A percentile compares a stretch with the other conserved stretches of the same genome.
Conservation (phyloP, 164 flowering plant species). For the Vitis vinifera region ASM3070453v1 NC_081812.1:17648501-17649000, state of each 20-base stretch:
- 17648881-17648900: conserved; percentile 49
- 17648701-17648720: conserved; percentile 40
- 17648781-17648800: conserved; percentile 58
- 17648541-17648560: conserved; percentile 63
- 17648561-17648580: conserved; percentile 38
- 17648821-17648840: conserved; percentile 73
- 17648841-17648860: conserved; percentile 47
- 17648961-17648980: conserved; percentile 25
- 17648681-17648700: conserved; percentile 64
- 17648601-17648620: conserved; percentile 91
- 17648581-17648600: conserved; percentile 51
- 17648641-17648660: conserved; percentile 41
- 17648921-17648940: conserved; percentile 17
- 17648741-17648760: conserved; percentile 48
- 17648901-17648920: conserved; percentile 24
- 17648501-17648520: conserved; percentile 52
- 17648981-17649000: conserved; percentile 46
- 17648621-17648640: conserved; percentile 61
- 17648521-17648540: conserved; percentile 77
- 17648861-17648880: conserved; percentile 55
- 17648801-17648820: conserved; percentile 50
- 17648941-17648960: conserved; percentile 21
- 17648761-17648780: conserved; percentile 62
- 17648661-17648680: conserved; percentile 63
- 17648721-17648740: conserved; percentile 55